Percentiles rank a stretch among this genome's conserved stretches.
phyloP scores from a whole-genome alignment of 1,139 yeast genomes.

The Taphrina wiesneri region DNA sequence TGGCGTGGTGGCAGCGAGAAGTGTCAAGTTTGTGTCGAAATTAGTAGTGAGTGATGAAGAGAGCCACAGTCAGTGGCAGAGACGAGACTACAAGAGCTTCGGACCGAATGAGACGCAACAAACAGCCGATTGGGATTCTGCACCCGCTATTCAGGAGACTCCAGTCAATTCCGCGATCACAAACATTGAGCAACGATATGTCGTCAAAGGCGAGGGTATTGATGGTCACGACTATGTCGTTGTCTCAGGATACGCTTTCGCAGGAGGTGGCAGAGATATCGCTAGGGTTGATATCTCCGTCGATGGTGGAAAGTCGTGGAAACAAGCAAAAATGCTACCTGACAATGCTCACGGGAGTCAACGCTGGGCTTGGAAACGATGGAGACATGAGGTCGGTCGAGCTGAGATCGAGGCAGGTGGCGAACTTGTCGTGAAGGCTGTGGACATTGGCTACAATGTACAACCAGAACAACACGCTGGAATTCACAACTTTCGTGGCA shows the following conservation, averaged over 20 bases:
- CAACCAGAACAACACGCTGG: conserved; percentile 8
- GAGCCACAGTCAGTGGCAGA: conserved; percentile 7
- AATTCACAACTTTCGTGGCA: conserved; percentile 2
- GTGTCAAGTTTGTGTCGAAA: conserved; percentile 2
- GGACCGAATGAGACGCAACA: conserved; percentile 3
- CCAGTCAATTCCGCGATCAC: conserved; percentile 3
- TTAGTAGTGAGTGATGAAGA: conserved; percentile 3
- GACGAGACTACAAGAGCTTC: conserved; percentile 3
- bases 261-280: background rate
- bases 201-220: conserved; percentile 5
- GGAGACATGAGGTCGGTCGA: conserved; percentile 1
- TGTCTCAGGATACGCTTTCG: conserved; percentile 1
- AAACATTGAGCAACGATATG: background rate
- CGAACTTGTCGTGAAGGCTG: conserved; percentile 4
- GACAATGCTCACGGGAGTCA: conserved; percentile 6
- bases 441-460: background rate
- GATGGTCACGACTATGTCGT: conserved; percentile 6
- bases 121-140: background rate
- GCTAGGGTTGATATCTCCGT: conserved; percentile 1
- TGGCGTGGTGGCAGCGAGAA: background rate
- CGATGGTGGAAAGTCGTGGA: conserved; percentile 1
- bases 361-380: conserved; percentile 2
- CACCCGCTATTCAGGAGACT: background rate
- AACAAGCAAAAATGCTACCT: conserved; percentile 3
- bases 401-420: background rate